A percentile compares a stretch with the other conserved stretches of the same genome.
phyloP scores from a whole-genome alignment of 768 basidiomycete species.

The Suillus americanus region DNA sequence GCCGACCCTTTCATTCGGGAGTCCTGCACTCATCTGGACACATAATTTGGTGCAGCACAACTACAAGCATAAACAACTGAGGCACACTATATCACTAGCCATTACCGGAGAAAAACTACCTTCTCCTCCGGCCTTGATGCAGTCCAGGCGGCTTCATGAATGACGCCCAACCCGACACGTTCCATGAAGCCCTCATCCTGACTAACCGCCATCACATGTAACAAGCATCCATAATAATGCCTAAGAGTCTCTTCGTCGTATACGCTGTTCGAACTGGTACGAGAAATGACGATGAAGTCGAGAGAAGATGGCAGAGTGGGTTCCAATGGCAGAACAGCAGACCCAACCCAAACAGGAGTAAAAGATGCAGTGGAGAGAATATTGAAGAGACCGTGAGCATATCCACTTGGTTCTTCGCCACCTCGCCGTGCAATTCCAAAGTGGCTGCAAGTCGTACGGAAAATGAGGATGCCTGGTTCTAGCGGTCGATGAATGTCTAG shows the following conservation, averaged over 20 bases:
- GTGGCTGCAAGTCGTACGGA: not conserved
- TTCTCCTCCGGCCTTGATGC: not conserved
- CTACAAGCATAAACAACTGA: too few species aligned
- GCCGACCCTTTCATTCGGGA: too few species aligned
- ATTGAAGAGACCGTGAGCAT: not conserved
- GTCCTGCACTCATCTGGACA: too few species aligned
- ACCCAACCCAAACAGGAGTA: not conserved
- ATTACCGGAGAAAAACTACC: not conserved
- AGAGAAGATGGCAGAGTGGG: slow-evolving; percentile 1
- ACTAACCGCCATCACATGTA: slow-evolving; percentile 23
- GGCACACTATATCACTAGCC: too few species aligned
- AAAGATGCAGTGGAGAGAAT: not conserved
- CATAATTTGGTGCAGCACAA: too few species aligned
- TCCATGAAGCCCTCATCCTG: not conserved
- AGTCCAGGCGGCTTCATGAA: not conserved
- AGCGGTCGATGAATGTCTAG: not conserved
- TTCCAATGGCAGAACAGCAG: not conserved
- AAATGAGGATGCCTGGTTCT: not conserved
- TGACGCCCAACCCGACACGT: not conserved
- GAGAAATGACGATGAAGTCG: slow-evolving; percentile 22
- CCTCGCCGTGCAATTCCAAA: not conserved
- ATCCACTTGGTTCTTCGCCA: not conserved
- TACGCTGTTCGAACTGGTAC: slow-evolving; percentile 3
- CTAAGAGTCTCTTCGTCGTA: slow-evolving; percentile 7
- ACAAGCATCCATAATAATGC: slow-evolving; percentile 15